Evolutionary conservation across 805 yeast species (phyloP).

Genomic region (Teunomyces kruisii): DNA sequence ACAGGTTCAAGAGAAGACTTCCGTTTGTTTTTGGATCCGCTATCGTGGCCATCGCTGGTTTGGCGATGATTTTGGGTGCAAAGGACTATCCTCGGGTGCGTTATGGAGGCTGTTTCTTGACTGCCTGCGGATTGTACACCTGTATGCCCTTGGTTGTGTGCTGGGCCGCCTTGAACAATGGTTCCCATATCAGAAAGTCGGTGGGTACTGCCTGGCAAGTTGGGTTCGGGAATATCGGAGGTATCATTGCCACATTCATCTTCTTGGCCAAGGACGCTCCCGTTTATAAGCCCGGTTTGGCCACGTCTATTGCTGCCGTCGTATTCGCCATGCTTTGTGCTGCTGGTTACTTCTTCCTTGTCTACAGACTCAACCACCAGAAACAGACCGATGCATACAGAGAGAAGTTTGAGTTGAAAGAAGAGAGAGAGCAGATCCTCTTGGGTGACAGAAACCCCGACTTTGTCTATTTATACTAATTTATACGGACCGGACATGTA

Average conservation of each 20-base stretch:
- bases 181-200: constrained; percentile 61
- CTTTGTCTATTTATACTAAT: constrained; percentile 34
- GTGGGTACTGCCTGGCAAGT: constrained; percentile 61
- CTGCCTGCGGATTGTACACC: constrained; percentile 58
- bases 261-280: constrained; percentile 60
- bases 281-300: constrained; percentile 53
- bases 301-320: constrained; percentile 49
- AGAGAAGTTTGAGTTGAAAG: constrained; percentile 22
- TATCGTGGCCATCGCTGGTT: constrained; percentile 48
- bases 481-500: neutral
- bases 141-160: constrained; percentile 71
- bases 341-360: constrained; percentile 30
- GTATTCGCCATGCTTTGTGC: constrained; percentile 40
- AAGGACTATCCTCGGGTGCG: constrained; percentile 38
- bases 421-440: constrained; percentile 29
- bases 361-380: constrained; percentile 17
- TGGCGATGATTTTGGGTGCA: constrained; percentile 52
- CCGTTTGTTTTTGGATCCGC: constrained; percentile 43
- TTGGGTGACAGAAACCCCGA: constrained; percentile 39
- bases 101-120: constrained; percentile 64
- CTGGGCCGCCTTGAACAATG: constrained; percentile 62
- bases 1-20: constrained; percentile 47
- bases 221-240: constrained; percentile 75
- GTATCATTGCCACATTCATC: constrained; percentile 61
- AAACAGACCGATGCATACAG: constrained; percentile 28